Percentiles rank a stretch among this genome's conserved stretches.
phyloP scores from a whole-genome alignment of 495 filamentous ascomycete genomes.

The Diplogelasinospora grovesii region DNA sequence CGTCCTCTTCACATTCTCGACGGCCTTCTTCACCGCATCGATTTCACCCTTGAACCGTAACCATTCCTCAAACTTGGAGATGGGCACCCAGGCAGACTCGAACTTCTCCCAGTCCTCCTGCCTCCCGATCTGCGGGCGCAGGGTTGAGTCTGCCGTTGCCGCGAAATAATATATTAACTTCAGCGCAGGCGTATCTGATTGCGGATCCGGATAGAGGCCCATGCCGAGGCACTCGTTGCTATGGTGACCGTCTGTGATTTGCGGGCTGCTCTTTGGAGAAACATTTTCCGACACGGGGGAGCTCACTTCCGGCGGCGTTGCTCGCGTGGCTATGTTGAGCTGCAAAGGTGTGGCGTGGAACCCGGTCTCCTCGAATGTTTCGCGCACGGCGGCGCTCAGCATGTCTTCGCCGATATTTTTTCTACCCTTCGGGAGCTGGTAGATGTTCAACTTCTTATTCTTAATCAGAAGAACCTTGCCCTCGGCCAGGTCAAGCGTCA shows the following conservation, averaged over 20 bases:
- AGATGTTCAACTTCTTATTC: constrained; percentile 37
- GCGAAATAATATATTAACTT: constrained; percentile 28
- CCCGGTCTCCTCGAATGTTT: constrained; percentile 42
- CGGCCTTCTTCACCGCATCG: constrained; percentile 16
- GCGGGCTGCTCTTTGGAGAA: constrained; percentile 9
- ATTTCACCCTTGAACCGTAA: constrained; percentile 24
- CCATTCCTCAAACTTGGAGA: constrained; percentile 13
- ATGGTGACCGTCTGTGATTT: constrained; percentile 18
- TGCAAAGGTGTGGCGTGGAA: constrained; percentile 27
- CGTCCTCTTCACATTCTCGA: constrained; percentile 17
- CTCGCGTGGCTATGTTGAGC: constrained; percentile 32
- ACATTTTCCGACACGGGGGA: background rate
- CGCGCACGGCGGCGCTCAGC: constrained; percentile 35
- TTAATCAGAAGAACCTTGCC: constrained; percentile 33
- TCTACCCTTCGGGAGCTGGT: constrained; percentile 41
- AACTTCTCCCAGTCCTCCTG: constrained; percentile 27
- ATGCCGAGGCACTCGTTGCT: constrained; percentile 24
- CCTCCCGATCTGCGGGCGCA: constrained; percentile 10
- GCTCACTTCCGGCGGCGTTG: constrained; percentile 14
- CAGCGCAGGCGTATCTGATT: constrained; percentile 18
- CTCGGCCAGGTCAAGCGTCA: constrained; percentile 32
- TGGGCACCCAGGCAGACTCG: constrained; percentile 17
- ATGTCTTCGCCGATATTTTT: constrained; percentile 39
- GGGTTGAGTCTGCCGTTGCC: constrained; percentile 23
- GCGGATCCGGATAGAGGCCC: constrained; percentile 24